A percentile compares a stretch with the other conserved stretches of the same genome.
Evolutionary conservation across 2,329 filamentous ascomycete species (phyloP).

Genomic region (Bipolaris bicolor): DNA sequence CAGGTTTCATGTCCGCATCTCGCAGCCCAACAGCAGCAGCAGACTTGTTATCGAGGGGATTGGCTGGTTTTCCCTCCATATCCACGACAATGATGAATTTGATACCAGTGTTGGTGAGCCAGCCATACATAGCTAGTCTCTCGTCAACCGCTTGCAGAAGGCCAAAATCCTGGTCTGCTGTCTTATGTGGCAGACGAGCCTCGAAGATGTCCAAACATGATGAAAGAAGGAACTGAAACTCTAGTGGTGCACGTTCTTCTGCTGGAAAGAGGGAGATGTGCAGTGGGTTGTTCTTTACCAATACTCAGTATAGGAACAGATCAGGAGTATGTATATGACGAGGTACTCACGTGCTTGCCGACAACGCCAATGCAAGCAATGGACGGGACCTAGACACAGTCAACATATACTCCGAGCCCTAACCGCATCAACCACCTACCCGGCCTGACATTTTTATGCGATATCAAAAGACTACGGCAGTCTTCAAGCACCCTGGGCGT

Average conservation of each 20-base stretch:
- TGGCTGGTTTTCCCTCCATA: constrained; percentile 73
- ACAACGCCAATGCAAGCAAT: constrained; percentile 95
- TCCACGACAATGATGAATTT: constrained; percentile 91
- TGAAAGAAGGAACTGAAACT: constrained; percentile 90
- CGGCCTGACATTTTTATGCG: constrained; percentile 15
- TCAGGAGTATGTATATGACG: constrained; percentile 5
- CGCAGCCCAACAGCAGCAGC: constrained; percentile 69
- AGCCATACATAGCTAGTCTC: constrained; percentile 90
- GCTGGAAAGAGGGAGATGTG: constrained; percentile 86
- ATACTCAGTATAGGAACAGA: constrained; percentile 12
- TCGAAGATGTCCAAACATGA: constrained; percentile 94
- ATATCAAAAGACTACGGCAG: constrained; percentile 2
- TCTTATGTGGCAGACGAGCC: constrained; percentile 75
- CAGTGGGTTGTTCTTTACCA: constrained; percentile 84
- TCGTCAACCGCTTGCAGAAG: constrained; percentile 94
- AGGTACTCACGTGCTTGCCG: constrained; percentile 76
- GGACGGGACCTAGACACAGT: constrained; percentile 61
- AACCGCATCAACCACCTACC: constrained; percentile 1
- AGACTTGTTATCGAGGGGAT: constrained; percentile 40
- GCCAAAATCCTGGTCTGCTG: constrained; percentile 82
- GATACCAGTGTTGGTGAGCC: constrained; percentile 93
- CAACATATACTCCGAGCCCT: not conserved
- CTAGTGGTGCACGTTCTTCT: constrained; percentile 77
- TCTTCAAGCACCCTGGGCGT: constrained; percentile 12
- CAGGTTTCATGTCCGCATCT: constrained; percentile 86